phyloP scores from a whole-genome alignment of 2,329 filamentous ascomycete genomes.

The Apiospora arundinis region DNA sequence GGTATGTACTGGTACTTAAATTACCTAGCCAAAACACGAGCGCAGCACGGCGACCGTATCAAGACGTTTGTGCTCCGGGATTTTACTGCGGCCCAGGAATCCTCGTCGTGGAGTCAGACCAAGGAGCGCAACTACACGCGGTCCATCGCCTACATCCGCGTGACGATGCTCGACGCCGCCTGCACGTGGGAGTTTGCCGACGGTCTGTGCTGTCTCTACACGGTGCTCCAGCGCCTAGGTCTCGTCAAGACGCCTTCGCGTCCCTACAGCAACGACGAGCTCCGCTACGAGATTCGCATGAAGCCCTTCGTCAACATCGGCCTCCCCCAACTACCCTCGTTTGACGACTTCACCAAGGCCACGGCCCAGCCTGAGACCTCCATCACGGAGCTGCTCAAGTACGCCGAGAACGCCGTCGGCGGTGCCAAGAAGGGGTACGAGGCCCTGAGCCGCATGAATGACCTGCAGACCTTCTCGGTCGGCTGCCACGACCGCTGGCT shows the following conservation, averaged over 20 bases:
- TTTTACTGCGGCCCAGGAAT: slow-evolving; percentile 41
- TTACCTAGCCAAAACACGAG: slow-evolving; percentile 71
- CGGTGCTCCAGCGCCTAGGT: slow-evolving; percentile 64
- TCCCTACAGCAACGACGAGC: slow-evolving; percentile 70
- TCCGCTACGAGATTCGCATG: slow-evolving; percentile 86
- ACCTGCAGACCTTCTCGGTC: slow-evolving; percentile 59
- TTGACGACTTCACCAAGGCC: slow-evolving; percentile 63
- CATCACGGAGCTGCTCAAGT: slow-evolving; percentile 48
- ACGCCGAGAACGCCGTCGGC: slow-evolving; percentile 53
- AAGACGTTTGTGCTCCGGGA: slow-evolving; percentile 64
- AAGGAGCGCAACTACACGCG: slow-evolving; percentile 53
- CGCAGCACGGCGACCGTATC: slow-evolving; percentile 76
- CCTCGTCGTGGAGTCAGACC: slow-evolving; percentile 34
- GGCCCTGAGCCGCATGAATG: slow-evolving; percentile 57
- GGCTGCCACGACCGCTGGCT: slow-evolving; percentile 69
- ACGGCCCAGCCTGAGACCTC: slow-evolving; percentile 47
- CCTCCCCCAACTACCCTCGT: slow-evolving; percentile 70
- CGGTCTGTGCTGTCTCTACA: slow-evolving; percentile 68
- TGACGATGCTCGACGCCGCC: slow-evolving; percentile 68
- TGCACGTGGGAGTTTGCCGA: slow-evolving; percentile 65
- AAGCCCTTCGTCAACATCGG: slow-evolving; percentile 76
- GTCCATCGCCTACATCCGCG: slow-evolving; percentile 62
- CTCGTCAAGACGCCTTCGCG: slow-evolving; percentile 58
- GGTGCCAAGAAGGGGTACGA: slow-evolving; percentile 63
- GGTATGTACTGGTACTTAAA: slow-evolving; percentile 93